A percentile compares a stretch with the other conserved stretches of the same genome.
Evolutionary conservation across 495 filamentous ascomycete genomes (phyloP).

Genomic region (Trichoderma virens): DNA sequence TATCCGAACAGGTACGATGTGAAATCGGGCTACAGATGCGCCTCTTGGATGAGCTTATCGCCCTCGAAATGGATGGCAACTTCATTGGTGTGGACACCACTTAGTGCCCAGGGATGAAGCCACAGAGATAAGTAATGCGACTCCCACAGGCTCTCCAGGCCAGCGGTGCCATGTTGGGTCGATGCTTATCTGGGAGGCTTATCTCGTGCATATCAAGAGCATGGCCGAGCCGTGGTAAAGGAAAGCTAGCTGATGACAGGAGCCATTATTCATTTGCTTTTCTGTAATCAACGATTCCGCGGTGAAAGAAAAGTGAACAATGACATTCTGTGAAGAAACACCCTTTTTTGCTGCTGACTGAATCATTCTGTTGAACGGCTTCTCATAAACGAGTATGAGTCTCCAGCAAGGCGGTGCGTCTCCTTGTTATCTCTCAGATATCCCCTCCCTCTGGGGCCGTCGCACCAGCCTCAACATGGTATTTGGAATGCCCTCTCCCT

Average conservation of each 20-base stretch:
- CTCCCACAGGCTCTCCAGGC: neutral
- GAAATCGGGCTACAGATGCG: neutral
- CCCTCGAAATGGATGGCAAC: conserved; percentile 2
- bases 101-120: neutral
- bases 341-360: too few species aligned
- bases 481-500: neutral
- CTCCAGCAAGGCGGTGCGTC: too few species aligned
- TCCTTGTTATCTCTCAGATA: neutral
- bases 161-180: conserved; percentile 2
- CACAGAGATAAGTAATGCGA: conserved; percentile 2
- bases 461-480: neutral
- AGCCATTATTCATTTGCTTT: neutral
- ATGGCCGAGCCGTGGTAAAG: neutral
- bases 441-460: neutral
- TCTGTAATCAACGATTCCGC: too few species aligned
- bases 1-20: neutral
- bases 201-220: neutral
- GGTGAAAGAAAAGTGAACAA: too few species aligned
- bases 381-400: too few species aligned
- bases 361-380: too few species aligned
- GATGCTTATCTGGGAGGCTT: conserved; percentile 7
- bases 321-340: too few species aligned
- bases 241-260: neutral
- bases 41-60: conserved; percentile 2
- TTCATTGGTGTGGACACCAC: neutral